Percentiles rank a stretch among this genome's conserved stretches.
phyloP scores from a whole-genome alignment of 768 basidiomycete species.

The Kwoniella mangroviensis region DNA sequence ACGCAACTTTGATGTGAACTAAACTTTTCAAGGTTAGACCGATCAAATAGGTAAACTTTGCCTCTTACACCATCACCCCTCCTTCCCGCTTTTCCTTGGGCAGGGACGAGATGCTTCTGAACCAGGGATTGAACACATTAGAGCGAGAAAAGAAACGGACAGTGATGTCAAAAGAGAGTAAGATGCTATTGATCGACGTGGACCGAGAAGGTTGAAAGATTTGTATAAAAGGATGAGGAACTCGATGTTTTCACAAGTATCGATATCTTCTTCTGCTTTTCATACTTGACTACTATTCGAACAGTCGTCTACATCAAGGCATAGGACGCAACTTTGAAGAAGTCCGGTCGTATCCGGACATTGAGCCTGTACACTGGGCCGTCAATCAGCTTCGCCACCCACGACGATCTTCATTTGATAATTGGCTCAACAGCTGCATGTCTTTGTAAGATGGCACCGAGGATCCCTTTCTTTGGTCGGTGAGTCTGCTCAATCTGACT shows the following conservation, averaged over 20 bases:
- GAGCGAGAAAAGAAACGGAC: constrained; percentile 1
- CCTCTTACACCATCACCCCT: not conserved
- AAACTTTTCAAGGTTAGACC: not conserved
- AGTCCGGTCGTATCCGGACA: too few relatives aligned
- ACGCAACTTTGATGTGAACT: not conserved
- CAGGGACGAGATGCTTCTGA: constrained; percentile 1
- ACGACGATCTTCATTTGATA: not conserved
- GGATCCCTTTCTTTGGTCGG: constrained; percentile 15
- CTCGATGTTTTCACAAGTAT: not conserved
- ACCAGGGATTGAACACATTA: not conserved
- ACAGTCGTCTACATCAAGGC: too few relatives aligned
- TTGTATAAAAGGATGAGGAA: not conserved
- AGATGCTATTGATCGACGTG: not conserved
- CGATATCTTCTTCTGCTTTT: not conserved
- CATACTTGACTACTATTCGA: too few relatives aligned
- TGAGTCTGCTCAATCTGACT: not conserved
- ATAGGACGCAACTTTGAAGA: too few relatives aligned
- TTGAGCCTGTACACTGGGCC: too few relatives aligned
- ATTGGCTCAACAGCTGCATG: not conserved
- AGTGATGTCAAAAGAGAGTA: not conserved
- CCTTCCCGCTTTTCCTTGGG: constrained; percentile 8
- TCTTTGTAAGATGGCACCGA: constrained; percentile 1
- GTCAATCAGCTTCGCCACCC: too few relatives aligned
- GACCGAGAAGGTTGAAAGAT: not conserved
- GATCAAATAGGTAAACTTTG: not conserved